A percentile compares a stretch with the other conserved stretches of the same genome.
Evolutionary conservation across 2,329 filamentous ascomycete genomes (phyloP).

Genomic region (Fusarium fujikuroi): DNA sequence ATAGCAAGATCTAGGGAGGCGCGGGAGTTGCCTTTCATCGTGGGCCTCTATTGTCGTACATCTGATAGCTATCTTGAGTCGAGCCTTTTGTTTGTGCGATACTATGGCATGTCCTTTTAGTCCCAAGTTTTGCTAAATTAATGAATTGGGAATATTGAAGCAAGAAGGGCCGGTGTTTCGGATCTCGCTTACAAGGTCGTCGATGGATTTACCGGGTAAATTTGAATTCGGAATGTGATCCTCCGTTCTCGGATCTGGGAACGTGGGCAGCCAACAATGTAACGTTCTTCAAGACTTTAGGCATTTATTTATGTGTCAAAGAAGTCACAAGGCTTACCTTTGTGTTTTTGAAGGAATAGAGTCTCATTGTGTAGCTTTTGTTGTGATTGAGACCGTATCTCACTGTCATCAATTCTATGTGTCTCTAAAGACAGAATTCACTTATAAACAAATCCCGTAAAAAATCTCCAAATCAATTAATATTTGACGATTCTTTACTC

Average conservation of each 20-base stretch:
- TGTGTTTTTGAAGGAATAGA: accelerated
- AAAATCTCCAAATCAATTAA: accelerated
- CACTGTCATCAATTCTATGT: not conserved
- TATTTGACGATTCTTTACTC: accelerated
- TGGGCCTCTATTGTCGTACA: accelerated
- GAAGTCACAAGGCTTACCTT: accelerated
- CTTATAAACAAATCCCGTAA: accelerated
- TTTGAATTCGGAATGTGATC: not conserved
- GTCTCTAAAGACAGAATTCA: accelerated
- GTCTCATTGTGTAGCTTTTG: accelerated
- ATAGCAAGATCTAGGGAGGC: accelerated
- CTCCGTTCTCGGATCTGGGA: not conserved
- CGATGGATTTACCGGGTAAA: not conserved
- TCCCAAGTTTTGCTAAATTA: accelerated
- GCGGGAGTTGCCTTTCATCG: accelerated
- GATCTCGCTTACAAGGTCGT: not conserved
- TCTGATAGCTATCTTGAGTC: accelerated
- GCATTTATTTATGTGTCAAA: not conserved
- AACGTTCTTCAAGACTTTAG: not conserved
- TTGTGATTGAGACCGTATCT: accelerated
- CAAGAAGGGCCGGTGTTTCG: not conserved
- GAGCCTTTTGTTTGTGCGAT: too few relatives aligned
- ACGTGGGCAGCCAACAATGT: not conserved
- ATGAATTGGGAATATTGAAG: accelerated
- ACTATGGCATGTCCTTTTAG: accelerated